Conservation (phyloP, 2,329 filamentous ascomycete genomes). For the Phialophora expanda region DNA sequence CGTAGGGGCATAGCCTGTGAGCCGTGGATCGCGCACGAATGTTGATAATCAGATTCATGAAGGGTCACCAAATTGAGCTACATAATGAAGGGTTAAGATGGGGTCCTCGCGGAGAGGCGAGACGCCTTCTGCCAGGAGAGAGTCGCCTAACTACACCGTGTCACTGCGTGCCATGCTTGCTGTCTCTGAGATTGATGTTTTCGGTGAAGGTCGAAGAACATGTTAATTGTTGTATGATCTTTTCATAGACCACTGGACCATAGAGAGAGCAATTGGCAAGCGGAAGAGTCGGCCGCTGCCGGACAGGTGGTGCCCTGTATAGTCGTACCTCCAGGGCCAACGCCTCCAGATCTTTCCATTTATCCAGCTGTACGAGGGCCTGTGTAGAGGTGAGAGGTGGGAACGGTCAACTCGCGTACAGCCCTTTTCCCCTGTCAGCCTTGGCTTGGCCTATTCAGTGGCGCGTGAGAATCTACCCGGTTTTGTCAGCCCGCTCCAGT, state of each 20-base stretch:
- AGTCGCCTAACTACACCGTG: not conserved
- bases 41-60: not conserved
- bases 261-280: not conserved
- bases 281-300: not conserved
- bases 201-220: not conserved
- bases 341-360: not conserved
- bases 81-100: not conserved
- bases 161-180: not conserved
- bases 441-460: constrained; percentile 30
- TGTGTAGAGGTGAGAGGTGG: not conserved
- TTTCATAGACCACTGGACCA: not conserved
- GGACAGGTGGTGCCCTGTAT: not conserved
- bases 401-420: not conserved
- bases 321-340: not conserved
- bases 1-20: too few relatives aligned
- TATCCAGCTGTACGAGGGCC: not conserved
- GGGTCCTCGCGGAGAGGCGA: not conserved
- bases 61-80: not conserved
- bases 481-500: constrained; percentile 5
- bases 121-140: not conserved
- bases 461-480: constrained; percentile 3
- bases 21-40: not conserved
- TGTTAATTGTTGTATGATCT: too few relatives aligned
- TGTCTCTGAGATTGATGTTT: not conserved
- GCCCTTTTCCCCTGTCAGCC: not conserved